Evolutionary conservation across 2,329 filamentous ascomycete species (phyloP), one percentile per base, ranked within the genome.

Genomic region (Akanthomyces lecanii): DNA sequence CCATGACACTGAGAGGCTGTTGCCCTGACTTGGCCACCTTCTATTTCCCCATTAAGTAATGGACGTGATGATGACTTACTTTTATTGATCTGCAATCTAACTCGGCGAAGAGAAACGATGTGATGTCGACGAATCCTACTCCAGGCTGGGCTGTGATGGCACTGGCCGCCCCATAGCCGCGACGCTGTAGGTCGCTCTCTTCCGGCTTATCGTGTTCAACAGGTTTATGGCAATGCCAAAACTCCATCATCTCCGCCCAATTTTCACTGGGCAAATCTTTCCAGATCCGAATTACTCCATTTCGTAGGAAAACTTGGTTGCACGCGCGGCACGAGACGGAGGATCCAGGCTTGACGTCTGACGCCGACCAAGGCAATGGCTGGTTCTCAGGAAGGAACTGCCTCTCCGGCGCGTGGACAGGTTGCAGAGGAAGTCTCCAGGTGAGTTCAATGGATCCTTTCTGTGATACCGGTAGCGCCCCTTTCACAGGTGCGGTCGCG

Each of bases 221-320:
- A 45, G 96, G 95, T 75, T 98, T 98, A 75, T 99, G 95, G 71
- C 95, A 99, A 75, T 99, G 96, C 95, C 95, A 99, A 69, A 99
- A 96, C 74, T 99, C 96, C 95, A 99, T 99, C 93, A 99, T 96
- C 77, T 99, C 95, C 0, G 95, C 96, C 95, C 95, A 99, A 71
- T 97, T 94, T 69, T 96, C 92, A 71, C 92, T 97, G 0, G 95
- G 95, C 21, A 99, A 79, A 71, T 99, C 92, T 76, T 94, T 97
- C 94, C 95, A 99, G 44, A 77, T 74, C 45, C 74, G 77, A 8
- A 85, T 78, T 4, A 58, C 68, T 8, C 72, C 76, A 3, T 69
- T 61, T 0, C 69, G 47, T 14, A 85, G 75, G 21, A 85, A 64
- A 1, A 60, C 64, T 18, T 71, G 64, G 51, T 66, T 57, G 72